Evolutionary conservation across 352 stramenopile species (phyloP).

Genomic region (Phytophthora melonis): DNA sequence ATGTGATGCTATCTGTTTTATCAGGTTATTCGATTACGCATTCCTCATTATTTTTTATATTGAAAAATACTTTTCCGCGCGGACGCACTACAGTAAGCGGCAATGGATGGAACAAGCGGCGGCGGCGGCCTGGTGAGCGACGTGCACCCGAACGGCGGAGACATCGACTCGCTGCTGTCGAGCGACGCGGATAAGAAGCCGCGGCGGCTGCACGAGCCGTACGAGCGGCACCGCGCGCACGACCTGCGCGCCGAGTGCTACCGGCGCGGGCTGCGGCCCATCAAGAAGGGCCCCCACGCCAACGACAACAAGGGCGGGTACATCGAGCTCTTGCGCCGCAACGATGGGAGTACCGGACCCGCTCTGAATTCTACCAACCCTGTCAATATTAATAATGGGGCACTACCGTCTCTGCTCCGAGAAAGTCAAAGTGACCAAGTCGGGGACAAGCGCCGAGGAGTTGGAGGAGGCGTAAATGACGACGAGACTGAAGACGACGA

Average conservation of each 20-base stretch:
- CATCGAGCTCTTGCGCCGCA: slow-evolving; percentile 73
- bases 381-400: slow-evolving; percentile 21
- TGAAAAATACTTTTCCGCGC: not conserved
- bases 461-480: slow-evolving; percentile 12
- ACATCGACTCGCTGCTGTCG: slow-evolving; percentile 79
- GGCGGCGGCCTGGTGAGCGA: slow-evolving; percentile 14
- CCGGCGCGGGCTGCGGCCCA: slow-evolving; percentile 72
- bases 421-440: slow-evolving; percentile 7
- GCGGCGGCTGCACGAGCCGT: slow-evolving; percentile 68
- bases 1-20: too few relatives aligned
- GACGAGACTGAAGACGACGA: slow-evolving; percentile 38
- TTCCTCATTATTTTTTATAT: not conserved
- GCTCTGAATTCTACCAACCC: not conserved
- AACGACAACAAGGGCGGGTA: slow-evolving; percentile 90
- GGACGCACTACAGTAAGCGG: not conserved
- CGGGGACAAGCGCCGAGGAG: slow-evolving; percentile 19
- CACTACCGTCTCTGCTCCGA: slow-evolving; percentile 2
- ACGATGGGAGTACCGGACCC: slow-evolving; percentile 42
- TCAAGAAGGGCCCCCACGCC: slow-evolving; percentile 85
- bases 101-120: slow-evolving; percentile 1
- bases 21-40: too few relatives aligned
- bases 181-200: slow-evolving; percentile 44
- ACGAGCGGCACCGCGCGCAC: slow-evolving; percentile 80
- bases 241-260: slow-evolving; percentile 85
- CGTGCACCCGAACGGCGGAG: slow-evolving; percentile 55